Evolutionary conservation across 1,284 basidiomycete genomes (phyloP).

Genomic region (Ceratobasidium papillatum): DNA sequence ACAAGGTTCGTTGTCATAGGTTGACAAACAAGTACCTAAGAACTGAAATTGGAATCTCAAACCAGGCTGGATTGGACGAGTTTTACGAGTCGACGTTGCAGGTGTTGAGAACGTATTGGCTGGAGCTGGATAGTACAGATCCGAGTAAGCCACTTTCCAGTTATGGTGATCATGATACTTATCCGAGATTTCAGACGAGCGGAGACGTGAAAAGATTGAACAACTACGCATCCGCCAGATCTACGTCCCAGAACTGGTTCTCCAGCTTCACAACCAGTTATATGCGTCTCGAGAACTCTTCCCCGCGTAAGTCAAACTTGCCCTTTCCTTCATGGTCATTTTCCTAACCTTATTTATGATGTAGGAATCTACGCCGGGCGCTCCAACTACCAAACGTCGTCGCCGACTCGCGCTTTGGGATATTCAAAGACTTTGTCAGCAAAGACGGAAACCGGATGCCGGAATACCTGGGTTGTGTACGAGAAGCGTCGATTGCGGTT

Average conservation of each 20-base stretch:
- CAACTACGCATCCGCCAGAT: slow-evolving; percentile 84
- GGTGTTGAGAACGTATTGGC: slow-evolving; percentile 58
- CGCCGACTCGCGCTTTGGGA: slow-evolving; percentile 85
- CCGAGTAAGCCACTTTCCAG: neutral
- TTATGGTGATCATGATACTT: neutral
- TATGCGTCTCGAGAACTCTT: slow-evolving; percentile 71
- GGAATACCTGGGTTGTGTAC: slow-evolving; percentile 76
- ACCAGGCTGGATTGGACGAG: slow-evolving; percentile 51
- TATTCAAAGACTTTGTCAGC: slow-evolving; percentile 88
- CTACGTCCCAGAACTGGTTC: slow-evolving; percentile 89
- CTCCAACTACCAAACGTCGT: slow-evolving; percentile 84
- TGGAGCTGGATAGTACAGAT: slow-evolving; percentile 51
- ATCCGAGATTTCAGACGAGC: slow-evolving; percentile 57
- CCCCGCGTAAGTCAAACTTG: slow-evolving; percentile 66
- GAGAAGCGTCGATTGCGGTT: slow-evolving; percentile 72
- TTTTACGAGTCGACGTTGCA: slow-evolving; percentile 53
- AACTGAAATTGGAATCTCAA: slow-evolving; percentile 42
- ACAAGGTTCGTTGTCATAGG: slow-evolving; percentile 57
- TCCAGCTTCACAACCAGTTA: slow-evolving; percentile 82
- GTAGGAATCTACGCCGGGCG: slow-evolving; percentile 82
- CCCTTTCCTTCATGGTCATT: neutral
- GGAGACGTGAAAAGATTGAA: slow-evolving; percentile 64
- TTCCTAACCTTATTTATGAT: neutral
- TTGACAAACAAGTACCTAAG: slow-evolving; percentile 37
- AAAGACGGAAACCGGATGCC: slow-evolving; percentile 64